phyloP scores from a whole-genome alignment of 768 basidiomycete species.

The Albatrellus ellisii region DNA sequence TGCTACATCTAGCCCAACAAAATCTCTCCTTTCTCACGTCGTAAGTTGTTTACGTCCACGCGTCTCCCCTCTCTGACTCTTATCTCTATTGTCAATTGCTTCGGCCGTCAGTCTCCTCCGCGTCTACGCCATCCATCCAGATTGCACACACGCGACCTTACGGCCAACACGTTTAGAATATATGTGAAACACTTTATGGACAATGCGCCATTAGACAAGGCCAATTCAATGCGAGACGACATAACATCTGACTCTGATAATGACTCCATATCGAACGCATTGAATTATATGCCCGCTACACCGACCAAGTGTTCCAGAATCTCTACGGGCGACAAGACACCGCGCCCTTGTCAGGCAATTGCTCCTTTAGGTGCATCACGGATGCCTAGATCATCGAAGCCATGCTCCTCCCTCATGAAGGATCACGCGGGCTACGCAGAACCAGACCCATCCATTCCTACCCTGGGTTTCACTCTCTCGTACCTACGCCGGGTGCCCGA shows the following conservation, averaged over 20 bases:
- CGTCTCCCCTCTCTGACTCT: neutral
- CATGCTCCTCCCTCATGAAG: neutral
- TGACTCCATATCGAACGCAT: neutral
- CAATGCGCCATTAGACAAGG: conserved; percentile 24
- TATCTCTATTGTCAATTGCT: conserved; percentile 2
- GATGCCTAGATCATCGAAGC: neutral
- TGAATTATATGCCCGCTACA: conserved; percentile 17
- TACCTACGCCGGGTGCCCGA: conserved; percentile 71
- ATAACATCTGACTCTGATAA: conserved; percentile 3
- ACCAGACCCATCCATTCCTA: too few species aligned
- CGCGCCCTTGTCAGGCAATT: conserved; percentile 14
- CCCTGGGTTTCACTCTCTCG: conserved; percentile 42
- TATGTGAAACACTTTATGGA: conserved; percentile 78
- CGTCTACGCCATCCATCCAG: conserved; percentile 65
- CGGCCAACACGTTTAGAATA: conserved; percentile 55
- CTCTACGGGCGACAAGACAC: conserved; percentile 15
- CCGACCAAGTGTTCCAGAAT: conserved; percentile 23
- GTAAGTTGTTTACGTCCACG: neutral
- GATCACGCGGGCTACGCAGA: too few species aligned
- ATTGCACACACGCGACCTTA: conserved; percentile 53
- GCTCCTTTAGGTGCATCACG: conserved; percentile 2
- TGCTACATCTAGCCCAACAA: conserved; percentile 6
- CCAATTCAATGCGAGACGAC: neutral
- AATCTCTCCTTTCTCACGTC: conserved; percentile 5
- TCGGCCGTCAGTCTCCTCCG: conserved; percentile 23